Percentiles rank a stretch among this genome's conserved stretches.
These are phyloP conservation scores for Tuber brumale DNA, from an alignment of 495 filamentous ascomycete species.

Conservation along the genomic window DNA sequence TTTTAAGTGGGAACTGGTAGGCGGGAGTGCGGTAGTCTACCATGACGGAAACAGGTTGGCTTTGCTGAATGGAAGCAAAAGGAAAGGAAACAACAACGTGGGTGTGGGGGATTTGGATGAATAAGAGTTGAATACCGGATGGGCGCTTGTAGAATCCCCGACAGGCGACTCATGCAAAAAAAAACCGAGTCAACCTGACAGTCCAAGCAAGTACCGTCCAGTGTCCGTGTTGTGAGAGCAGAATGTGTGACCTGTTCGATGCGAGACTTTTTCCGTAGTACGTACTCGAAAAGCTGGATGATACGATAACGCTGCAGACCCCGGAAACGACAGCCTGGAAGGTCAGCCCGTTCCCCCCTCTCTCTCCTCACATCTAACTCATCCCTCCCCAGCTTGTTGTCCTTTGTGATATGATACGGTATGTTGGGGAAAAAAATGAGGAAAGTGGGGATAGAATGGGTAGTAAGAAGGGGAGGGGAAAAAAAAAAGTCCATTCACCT, in stretches of 20 bases:
- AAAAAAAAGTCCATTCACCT: slow-evolving; percentile 4
- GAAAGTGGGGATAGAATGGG: background rate
- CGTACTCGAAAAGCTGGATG: slow-evolving; percentile 15
- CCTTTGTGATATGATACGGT: background rate
- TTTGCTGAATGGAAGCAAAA: background rate
- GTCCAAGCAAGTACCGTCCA: slow-evolving; percentile 5
- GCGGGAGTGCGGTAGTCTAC: slow-evolving; percentile 37
- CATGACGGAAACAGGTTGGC: slow-evolving; percentile 27
- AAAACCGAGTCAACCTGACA: slow-evolving; percentile 7
- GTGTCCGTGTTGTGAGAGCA: slow-evolving; percentile 11
- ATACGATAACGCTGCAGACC: slow-evolving; percentile 21
- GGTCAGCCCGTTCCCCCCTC: slow-evolving; percentile 18
- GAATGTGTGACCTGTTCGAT: slow-evolving; percentile 14
- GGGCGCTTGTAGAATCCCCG: slow-evolving; percentile 3
- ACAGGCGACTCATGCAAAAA: slow-evolving; percentile 23
- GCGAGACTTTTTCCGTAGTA: background rate
- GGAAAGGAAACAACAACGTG: slow-evolving; percentile 25
- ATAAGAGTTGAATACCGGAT: slow-evolving; percentile 17
- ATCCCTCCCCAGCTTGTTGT: background rate
- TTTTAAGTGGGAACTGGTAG: slow-evolving; percentile 37
- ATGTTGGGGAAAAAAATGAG: slow-evolving; percentile 11
- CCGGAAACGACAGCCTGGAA: slow-evolving; percentile 25
- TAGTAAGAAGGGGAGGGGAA: slow-evolving; percentile 6
- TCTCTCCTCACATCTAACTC: background rate
- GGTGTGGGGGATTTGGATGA: slow-evolving; percentile 17